Evolutionary conservation across 2,329 filamentous ascomycete species (phyloP), one percentile per base, ranked within the genome.

Genomic region (Torrubiella hemipterigena): DNA sequence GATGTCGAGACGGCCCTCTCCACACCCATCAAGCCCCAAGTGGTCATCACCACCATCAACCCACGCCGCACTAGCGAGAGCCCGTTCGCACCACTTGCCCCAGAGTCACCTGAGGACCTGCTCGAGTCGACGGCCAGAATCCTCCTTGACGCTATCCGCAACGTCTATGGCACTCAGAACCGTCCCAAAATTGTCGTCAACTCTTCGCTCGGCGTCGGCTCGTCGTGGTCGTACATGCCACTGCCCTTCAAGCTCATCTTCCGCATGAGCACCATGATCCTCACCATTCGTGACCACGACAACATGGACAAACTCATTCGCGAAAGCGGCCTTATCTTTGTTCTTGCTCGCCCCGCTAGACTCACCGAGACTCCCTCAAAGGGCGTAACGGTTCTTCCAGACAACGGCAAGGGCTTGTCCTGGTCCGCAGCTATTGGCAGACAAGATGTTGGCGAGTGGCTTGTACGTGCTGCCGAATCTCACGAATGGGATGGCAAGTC

Each of bases 11-110:
- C 27, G 22, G 58, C 58, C 3, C 51, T 64, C 7, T 36, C 44
- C 14, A 40, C 43, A 2, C 37, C 46, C 7, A 22, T 9, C 2
- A 31, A 31, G 7, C 45, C 46, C 9, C 43, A 54, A 27, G 61
- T 57, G 5, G 51, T 73, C 16, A 48, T 73, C 22, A 51, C 65
- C 14, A 62, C 69, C 0, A 59, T 74, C 10, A 63, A 56, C 36
- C 58, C 65, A 2, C 54, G 56, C 6, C 58, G 66, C 20, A 49
- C 48, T 6, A 55, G 49, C 15, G 63, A 65, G 33, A 64, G 51
- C 22, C 68, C 63, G 4, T 70, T 71, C 41, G 48, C 66, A 2
- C 50, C 56, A 4, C 32, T 44, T 2, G 31, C 35, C 11, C 49
- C 58, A 2, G 53, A 61, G 12, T 52, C 56, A 1, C 59, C 63